Evolutionary conservation across 2,329 filamentous ascomycete genomes (phyloP).

Genomic region (Colletotrichum gigasporum): DNA sequence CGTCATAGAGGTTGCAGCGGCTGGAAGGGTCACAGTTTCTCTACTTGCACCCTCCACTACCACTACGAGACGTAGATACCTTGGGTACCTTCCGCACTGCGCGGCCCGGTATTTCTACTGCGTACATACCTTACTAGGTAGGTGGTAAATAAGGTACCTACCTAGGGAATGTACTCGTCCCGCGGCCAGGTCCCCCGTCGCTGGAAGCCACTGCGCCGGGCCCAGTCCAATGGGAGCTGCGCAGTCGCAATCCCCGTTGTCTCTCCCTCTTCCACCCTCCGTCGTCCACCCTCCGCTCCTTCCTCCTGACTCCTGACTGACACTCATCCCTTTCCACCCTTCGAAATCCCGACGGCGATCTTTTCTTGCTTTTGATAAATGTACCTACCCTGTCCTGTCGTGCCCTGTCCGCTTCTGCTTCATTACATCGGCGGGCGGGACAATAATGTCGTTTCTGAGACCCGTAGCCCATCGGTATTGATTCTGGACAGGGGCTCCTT

Average conservation of each 20-base stretch:
- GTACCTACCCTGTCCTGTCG: not conserved
- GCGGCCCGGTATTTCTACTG: too few species aligned
- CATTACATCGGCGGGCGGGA: not conserved
- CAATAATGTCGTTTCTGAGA: not conserved
- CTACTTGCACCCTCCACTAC: slow-evolving; percentile 1
- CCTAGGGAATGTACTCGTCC: too few species aligned
- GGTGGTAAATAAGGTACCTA: too few species aligned
- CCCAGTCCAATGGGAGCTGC: too few species aligned
- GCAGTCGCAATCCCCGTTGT: not conserved
- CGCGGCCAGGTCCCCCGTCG: too few species aligned
- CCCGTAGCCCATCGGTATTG: not conserved
- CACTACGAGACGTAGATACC: too few species aligned
- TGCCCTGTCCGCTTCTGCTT: not conserved
- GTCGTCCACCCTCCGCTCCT: not conserved
- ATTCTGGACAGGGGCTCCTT: not conserved
- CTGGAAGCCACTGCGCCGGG: too few species aligned
- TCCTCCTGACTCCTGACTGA: not conserved
- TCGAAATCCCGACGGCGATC: not conserved
- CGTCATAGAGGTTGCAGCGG: not conserved
- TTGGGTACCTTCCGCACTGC: too few species aligned
- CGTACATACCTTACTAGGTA: too few species aligned
- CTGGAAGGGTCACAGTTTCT: too few species aligned
- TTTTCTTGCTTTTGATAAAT: slow-evolving; percentile 3
- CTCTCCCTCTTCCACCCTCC: not conserved
- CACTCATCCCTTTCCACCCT: not conserved